Evolutionary conservation across 1,284 basidiomycete genomes (phyloP).

Genomic region (Tausonia pullulans): DNA sequence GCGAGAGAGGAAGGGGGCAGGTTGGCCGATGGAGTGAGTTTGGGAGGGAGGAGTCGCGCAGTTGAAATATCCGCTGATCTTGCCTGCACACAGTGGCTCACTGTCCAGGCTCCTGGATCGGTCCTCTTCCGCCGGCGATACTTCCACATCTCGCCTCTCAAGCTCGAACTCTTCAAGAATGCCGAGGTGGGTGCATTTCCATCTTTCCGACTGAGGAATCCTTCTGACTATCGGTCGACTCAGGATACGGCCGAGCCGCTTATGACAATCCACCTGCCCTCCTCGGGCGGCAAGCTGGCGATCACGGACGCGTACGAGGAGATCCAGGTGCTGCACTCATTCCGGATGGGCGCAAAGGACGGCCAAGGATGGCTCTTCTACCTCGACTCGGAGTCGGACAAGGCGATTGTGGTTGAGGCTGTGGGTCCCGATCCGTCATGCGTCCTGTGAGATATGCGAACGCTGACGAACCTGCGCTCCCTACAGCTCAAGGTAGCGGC

Average conservation of each 20-base stretch:
- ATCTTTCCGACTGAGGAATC: background rate
- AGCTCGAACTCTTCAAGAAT: slow-evolving; percentile 4
- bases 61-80: background rate
- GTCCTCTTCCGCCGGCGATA: slow-evolving; percentile 12
- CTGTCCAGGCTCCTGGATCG: slow-evolving; percentile 9
- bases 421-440: background rate
- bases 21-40: slow-evolving; percentile 10
- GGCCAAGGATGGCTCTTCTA: slow-evolving; percentile 8
- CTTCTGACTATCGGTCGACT: background rate
- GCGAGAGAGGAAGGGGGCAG: background rate
- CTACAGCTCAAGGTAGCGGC: background rate
- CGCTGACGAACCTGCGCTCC: background rate
- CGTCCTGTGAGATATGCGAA: background rate
- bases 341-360: slow-evolving; percentile 1
- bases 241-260: slow-evolving; percentile 1
- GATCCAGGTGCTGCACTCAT: slow-evolving; percentile 15
- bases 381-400: slow-evolving; percentile 14
- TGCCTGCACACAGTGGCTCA: slow-evolving; percentile 8
- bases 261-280: background rate
- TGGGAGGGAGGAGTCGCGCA: too few species aligned
- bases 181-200: background rate
- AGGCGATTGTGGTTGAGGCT: slow-evolving; percentile 11
- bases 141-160: slow-evolving; percentile 8
- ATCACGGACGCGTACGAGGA: slow-evolving; percentile 15
- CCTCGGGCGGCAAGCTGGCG: background rate